Conservation (phyloP, 176 grass and related monocot species). For the Oropetium thomaeum region DNA sequence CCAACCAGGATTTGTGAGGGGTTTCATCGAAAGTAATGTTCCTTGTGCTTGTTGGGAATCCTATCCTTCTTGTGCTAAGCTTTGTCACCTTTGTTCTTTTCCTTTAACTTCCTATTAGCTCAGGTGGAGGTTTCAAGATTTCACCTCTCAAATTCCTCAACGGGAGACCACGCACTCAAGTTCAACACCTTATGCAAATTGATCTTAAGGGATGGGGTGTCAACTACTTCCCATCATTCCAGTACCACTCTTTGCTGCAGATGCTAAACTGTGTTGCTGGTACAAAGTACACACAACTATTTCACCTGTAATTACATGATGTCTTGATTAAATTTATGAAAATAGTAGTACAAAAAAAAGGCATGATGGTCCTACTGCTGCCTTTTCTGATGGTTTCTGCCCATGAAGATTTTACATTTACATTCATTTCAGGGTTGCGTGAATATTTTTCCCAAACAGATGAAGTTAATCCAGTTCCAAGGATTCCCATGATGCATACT, state of each 20-base stretch:
- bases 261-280: slow-evolving; percentile 98
- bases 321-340: neutral
- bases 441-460: slow-evolving; percentile 92
- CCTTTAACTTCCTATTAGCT: slow-evolving; percentile 18
- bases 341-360: neutral
- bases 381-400: slow-evolving; percentile 10
- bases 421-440: slow-evolving; percentile 73
- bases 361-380: neutral
- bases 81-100: slow-evolving; percentile 26
- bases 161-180: slow-evolving; percentile 74
- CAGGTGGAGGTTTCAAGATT: slow-evolving; percentile 99
- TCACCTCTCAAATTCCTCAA: slow-evolving; percentile 76
- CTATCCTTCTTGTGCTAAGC: neutral
- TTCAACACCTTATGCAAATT: slow-evolving; percentile 98
- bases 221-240: slow-evolving; percentile 79
- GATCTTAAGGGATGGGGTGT: slow-evolving; percentile 92
- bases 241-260: slow-evolving; percentile 93
- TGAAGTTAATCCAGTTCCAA: slow-evolving; percentile 57
- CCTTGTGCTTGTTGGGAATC: slow-evolving; percentile 25
- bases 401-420: neutral
- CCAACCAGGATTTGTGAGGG: slow-evolving; percentile 92
- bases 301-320: slow-evolving; percentile 29
- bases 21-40: slow-evolving; percentile 81
- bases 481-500: slow-evolving; percentile 77
- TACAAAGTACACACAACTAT: slow-evolving; percentile 40